Percentiles rank a stretch among this genome's conserved stretches.
Conservation (phyloP, 2,329 filamentous ascomycete genomes). For the Berkeleyomyces rouxiae region DNA sequence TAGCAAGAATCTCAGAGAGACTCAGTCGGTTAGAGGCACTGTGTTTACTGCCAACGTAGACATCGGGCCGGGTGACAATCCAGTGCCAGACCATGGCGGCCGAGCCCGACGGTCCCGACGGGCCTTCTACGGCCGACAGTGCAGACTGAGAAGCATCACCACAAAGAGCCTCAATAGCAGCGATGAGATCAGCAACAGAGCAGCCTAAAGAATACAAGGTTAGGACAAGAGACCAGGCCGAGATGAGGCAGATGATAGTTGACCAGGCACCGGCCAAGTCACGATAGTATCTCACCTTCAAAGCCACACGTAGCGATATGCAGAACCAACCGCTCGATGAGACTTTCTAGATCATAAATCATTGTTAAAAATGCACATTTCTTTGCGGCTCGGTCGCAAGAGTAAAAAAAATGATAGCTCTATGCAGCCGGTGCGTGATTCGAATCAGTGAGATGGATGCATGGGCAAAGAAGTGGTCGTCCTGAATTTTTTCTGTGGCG, state of each 20-base stretch:
- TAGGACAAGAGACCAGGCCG: background rate
- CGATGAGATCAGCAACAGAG: conserved; percentile 1
- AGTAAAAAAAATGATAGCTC: conserved; percentile 1
- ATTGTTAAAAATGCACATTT: conserved; percentile 7
- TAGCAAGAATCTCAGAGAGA: conserved; percentile 14
- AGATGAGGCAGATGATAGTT: background rate
- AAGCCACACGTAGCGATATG: conserved; percentile 14
- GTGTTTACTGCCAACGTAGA: conserved; percentile 15
- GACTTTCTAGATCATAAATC: conserved; percentile 14
- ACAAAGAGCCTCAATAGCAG: conserved; percentile 3
- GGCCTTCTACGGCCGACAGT: background rate
- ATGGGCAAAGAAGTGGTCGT: background rate
- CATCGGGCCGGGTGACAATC: conserved; percentile 16
- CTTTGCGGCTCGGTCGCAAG: background rate
- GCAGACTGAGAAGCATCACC: background rate
- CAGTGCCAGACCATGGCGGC: conserved; percentile 16
- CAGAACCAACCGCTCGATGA: conserved; percentile 14
- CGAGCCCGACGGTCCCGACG: background rate
- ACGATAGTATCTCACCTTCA: conserved; percentile 8
- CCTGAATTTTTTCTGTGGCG: background rate
- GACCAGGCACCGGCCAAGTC: background rate
- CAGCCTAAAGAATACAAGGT: conserved; percentile 2
- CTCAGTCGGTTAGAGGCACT: conserved; percentile 15
- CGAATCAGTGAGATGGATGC: conserved; percentile 6
- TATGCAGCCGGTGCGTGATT: background rate